Evolutionary conservation across 2,329 filamentous ascomycete species (phyloP).

Genomic region (Metarhizium rileyi): DNA sequence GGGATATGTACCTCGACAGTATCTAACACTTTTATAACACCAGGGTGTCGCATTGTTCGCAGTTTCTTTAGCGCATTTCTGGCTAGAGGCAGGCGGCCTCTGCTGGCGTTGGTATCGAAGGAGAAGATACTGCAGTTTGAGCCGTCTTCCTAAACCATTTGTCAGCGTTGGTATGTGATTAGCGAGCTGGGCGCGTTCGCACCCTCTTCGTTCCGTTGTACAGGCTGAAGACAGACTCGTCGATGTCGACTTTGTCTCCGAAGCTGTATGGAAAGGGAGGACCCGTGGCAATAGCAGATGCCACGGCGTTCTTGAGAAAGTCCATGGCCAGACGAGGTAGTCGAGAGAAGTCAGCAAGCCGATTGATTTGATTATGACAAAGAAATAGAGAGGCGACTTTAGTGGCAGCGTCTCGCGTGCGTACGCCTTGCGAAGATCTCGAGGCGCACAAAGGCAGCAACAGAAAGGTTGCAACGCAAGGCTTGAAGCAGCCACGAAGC

Average conservation of each 20-base stretch:
- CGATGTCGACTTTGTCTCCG: slow-evolving; percentile 83
- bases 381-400: background rate
- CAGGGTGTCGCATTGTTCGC: slow-evolving; percentile 85
- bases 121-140: slow-evolving; percentile 95
- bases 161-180: background rate
- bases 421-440: background rate
- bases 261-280: slow-evolving; percentile 89
- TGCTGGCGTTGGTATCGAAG: slow-evolving; percentile 79
- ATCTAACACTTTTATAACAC: slow-evolving; percentile 87
- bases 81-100: slow-evolving; percentile 72
- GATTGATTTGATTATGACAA: background rate
- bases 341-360: background rate
- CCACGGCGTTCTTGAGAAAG: slow-evolving; percentile 94
- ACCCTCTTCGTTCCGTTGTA: slow-evolving; percentile 90
- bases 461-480: background rate
- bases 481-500: slow-evolving; percentile 1
- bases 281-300: slow-evolving; percentile 90
- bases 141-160: slow-evolving; percentile 63
- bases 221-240: slow-evolving; percentile 92
- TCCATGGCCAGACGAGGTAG: slow-evolving; percentile 56
- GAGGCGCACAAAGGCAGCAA: background rate
- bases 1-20: slow-evolving; percentile 64
- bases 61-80: slow-evolving; percentile 92
- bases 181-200: background rate
- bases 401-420: background rate